Evolutionary conservation across 441 rosid genomes (phyloP), one percentile per base, ranked within the genome.

Genomic region (Jatropha podagrica): DNA sequence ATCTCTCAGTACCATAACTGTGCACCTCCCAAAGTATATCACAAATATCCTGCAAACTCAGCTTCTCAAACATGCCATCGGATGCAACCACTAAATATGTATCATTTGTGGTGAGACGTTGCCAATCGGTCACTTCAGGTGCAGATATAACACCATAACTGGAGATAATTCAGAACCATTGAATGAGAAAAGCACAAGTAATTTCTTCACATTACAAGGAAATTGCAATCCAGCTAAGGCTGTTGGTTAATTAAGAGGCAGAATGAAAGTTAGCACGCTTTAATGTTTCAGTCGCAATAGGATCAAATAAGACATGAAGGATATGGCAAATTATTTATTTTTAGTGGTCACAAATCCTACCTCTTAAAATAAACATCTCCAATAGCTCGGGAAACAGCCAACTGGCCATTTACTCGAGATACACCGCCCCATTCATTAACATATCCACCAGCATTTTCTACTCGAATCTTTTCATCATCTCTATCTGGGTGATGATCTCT

Each of bases 121-220:
- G 90, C 97, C 99, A 95, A 79, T 90, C 95, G 72, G 85, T 86
- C 80, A 95, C 92, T 88, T 95, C 98, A 2, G 99, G 99, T 76
- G 86, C 86, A 72, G 99, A 88, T 76, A 89, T 95, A 76, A 95
- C 98, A 74, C 99, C 99, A 72, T 85, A 93, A 69, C 98, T 95
- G 85, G 80, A 61, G 49, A 79, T 38, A 64, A 77, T 73, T 69
- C 5, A 69, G 52, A 79, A 76, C 63, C 71, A 58, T 23, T 37
- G 0, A 44, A 68, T 65, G 9, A 76, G 69, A 61, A 20, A 38
- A 41, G 51, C 56, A 66, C 27, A 51, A 62, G 52, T 18, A 72
- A 7, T 37, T 40, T 20, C 55, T 71, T 68, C 51, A 17, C 2
- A 66, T 68, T 69, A 44, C 5, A 64, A 32, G 52, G 32, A 15